Percentiles rank a stretch among this genome's conserved stretches.
Conservation (phyloP, 345 rosid species). For the Populus davidiana region DNA sequence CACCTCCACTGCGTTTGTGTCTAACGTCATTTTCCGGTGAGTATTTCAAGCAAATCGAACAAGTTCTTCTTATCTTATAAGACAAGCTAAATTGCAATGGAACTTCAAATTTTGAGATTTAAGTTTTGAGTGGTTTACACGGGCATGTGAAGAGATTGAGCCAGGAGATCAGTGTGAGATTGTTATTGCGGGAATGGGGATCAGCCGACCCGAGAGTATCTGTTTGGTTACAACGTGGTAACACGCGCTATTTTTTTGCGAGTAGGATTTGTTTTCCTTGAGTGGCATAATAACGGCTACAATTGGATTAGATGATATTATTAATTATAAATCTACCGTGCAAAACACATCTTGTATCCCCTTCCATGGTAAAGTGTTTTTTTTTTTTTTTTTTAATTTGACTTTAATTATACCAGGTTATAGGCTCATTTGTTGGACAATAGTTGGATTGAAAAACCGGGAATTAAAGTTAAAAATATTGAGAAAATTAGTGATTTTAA, state of each 20-base stretch:
- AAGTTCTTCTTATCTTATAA: not conserved
- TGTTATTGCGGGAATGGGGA: not conserved
- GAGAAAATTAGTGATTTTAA: too few relatives aligned
- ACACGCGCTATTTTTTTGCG: not conserved
- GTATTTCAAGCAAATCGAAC: not conserved
- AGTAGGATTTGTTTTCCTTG: not conserved
- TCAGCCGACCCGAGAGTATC: too few relatives aligned
- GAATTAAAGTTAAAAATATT: too few relatives aligned
- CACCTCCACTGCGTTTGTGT: not conserved
- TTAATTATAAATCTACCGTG: too few relatives aligned
- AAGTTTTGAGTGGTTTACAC: not conserved
- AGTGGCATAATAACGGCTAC: not conserved
- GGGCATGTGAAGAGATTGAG: not conserved
- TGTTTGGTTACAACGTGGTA: not conserved
- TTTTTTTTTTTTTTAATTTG: too few relatives aligned
- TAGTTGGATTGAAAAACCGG: too few relatives aligned
- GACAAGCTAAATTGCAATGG: not conserved
- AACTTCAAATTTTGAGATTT: not conserved
- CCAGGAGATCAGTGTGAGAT: not conserved
- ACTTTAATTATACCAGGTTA: too few relatives aligned
- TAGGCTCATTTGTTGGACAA: too few relatives aligned
- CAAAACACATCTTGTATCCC: too few relatives aligned
- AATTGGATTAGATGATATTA: not conserved
- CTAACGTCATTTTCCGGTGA: constrained; percentile 1
- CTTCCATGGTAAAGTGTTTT: too few relatives aligned